Evolutionary conservation across 441 rosid genomes (phyloP).

Genomic region (Erodium trifolium): DNA sequence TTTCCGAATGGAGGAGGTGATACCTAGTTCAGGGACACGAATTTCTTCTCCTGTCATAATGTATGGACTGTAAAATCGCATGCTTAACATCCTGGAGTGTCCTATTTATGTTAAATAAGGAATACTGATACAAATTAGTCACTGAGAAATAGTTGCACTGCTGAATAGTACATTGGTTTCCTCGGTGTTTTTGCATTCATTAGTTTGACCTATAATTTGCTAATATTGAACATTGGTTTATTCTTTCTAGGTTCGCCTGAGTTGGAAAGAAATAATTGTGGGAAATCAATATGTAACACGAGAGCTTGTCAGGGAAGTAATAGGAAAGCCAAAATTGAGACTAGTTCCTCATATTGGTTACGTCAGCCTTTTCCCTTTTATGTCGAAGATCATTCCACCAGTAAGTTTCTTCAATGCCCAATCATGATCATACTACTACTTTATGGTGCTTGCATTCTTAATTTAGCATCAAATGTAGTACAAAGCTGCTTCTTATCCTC

Average conservation of each 20-base stretch:
- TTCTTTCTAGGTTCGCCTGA: constrained; percentile 61
- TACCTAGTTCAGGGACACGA: no score
- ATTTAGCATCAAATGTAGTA: neutral
- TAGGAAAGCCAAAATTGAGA: constrained; percentile 53
- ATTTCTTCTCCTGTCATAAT: neutral
- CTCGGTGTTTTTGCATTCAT: no score
- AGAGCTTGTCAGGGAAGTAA: constrained; percentile 73
- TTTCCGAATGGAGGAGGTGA: neutral
- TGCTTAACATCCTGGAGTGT: no score
- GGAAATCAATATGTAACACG: constrained; percentile 49
- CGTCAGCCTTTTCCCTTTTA: constrained; percentile 94
- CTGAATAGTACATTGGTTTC: neutral
- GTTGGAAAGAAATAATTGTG: constrained; percentile 59
- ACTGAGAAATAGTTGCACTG: neutral
- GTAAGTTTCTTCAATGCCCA: constrained; percentile 40
- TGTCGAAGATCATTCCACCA: constrained; percentile 70
- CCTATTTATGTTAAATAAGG: no score
- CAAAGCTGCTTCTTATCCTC: neutral
- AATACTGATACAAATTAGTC: neutral
- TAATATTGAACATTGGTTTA: constrained; percentile 10
- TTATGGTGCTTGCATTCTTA: neutral
- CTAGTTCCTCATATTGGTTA: constrained; percentile 89
- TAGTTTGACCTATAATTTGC: neutral
- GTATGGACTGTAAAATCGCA: no score
- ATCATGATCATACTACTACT: neutral